Base-by-base conservation (phyloP, 73 alveolate species). In the Stentor roeselii region DNA sequence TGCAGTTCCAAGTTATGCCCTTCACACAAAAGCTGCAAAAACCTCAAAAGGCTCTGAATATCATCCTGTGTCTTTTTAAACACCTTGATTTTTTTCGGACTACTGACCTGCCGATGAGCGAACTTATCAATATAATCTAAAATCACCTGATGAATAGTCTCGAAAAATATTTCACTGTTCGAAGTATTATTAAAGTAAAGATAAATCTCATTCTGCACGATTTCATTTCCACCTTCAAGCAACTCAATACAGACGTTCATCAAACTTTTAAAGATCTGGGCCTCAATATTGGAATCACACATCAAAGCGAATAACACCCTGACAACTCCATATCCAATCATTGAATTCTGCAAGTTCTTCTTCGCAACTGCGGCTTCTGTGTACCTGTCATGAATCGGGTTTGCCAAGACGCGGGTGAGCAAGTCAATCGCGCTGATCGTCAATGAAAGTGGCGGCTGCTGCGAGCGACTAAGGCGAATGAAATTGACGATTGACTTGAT, bases 11-110 rank as follows among this genome's bases (percentile, higher is more conserved):
- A 50, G 78, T 88, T 88, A 87, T 88, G 94, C 3, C 86, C 86
- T 60, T 88, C 94, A 59, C 94, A 88, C 60, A 88, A 83, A 34
- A 86, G 78, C 58, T 88, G 82, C 3, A 88, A 42, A 15, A 88
- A 37, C 42, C 77, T 58, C 32, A 88, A 82, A 32, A 85, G 60
- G 27, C 60, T 86, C 61, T 77, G 59, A n/a, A 88, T 82, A 59
- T 75, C 42, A 36, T 32, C 60, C 14, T 76, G 61, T 76, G 32
- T 39, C 0, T 34, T 21, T 2, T 76, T 76, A 39, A 36, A 76
- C 6, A 76, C 75, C 34, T 14, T 31, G 34, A 30, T 2, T 67
- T 40, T 76, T 37, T 67, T 34, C 0, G 30, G 0, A n/a, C 6
- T 14, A 37, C 6, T 21, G n/a, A 21, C 39, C 0, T 34, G 6